Evolutionary conservation across 345 rosid species (phyloP), one percentile per base, ranked within the genome.

Genomic region (Pugionium cornutum): DNA sequence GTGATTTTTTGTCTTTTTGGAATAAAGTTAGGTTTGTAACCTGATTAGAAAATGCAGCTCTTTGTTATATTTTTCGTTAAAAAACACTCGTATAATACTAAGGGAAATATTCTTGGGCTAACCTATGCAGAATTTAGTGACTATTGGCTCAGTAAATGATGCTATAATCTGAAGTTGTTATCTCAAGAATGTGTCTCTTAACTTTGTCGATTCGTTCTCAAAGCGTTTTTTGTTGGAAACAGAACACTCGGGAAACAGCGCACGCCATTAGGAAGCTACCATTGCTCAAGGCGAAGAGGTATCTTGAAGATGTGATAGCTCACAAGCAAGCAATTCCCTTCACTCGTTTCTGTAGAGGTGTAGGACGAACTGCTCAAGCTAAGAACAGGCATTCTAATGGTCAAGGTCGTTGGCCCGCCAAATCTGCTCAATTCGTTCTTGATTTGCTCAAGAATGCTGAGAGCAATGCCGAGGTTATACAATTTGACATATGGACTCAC

Each of bases 241-340:
- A 95, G 99, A 95, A 95, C 81, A 91, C 97, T 0, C 77, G 97
- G 35, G 99, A 95, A 69, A 87, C 99, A 25, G 99, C 99, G 2
- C 83, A 80, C 68, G 78, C 99, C 29, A 73, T 91, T 58, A 83
- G 95, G 79, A 91, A 89, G 85, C 60, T 91, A 66, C 85, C 96
- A 67, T 78, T 95, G 83, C 68, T 46, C 45, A 89, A 88, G 95
- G 97, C 97, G 0, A 95, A 95, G 86, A 87, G 96, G 57, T 95
- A 95, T 59, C 66, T 95, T 74, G 99, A 95, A 53, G 97, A 91
- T 91, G 99, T 95, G 62, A 74, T 89, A 66, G 95, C 78, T 18
- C 99, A 95, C 79, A 95, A 95, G 74, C 99, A 95, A 75, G 99
- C 99, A 7, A 89, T 95, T n/a, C 99, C 99, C n/a, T 95, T 95